Evolutionary conservation across 768 basidiomycete species (phyloP), one percentile per base, ranked within the genome.

Genomic region (Pleurotus tuoliensis): DNA sequence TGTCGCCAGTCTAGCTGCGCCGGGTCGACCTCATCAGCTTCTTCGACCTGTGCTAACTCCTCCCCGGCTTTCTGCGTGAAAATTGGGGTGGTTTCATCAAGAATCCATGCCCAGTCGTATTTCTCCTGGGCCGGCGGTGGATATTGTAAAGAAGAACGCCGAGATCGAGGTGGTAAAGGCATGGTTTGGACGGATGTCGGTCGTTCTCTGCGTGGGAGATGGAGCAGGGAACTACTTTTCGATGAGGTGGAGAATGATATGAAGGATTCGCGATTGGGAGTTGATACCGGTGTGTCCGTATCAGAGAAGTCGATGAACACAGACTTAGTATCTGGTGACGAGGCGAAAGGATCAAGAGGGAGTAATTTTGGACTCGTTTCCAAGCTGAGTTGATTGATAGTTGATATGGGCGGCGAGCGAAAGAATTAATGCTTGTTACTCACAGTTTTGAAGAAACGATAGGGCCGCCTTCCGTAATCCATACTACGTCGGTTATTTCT

Each of bases 1-100:
- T 82, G 76, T 3, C 81, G 74, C 82, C 82, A 84, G 64, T 84
- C 82, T 40, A 78, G 74, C 39, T 69, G 66, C 1, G 70, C 73
- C 5, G 73, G 71, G 41, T 76, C 74, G 46, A 75, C 72, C 58
- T 66, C 66, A 52, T 63, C 68, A 11, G 62, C 59, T 41, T 69
- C 66, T 15, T 53, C 51, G 12, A 53, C 51, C 39, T 53, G 37
- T 15, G 7, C 51, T 18, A 53, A 53, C 5, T 64, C 67, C 34
- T 64, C 63, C 8, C 62, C 44, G n/a, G 57, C 57, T 57, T 59
- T 59, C 16, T 61, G 62, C 41, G 60, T 20, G 56, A 62, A 47
- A 66, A 39, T 40, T 58, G 48, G 44, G 63, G 65, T 13, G 58
- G 64, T 64, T 54, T 77, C 78, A 52, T 78, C 77, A 40, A 72